phyloP scores from a whole-genome alignment of 768 basidiomycete genomes.

The Tulasnella sp. region DNA sequence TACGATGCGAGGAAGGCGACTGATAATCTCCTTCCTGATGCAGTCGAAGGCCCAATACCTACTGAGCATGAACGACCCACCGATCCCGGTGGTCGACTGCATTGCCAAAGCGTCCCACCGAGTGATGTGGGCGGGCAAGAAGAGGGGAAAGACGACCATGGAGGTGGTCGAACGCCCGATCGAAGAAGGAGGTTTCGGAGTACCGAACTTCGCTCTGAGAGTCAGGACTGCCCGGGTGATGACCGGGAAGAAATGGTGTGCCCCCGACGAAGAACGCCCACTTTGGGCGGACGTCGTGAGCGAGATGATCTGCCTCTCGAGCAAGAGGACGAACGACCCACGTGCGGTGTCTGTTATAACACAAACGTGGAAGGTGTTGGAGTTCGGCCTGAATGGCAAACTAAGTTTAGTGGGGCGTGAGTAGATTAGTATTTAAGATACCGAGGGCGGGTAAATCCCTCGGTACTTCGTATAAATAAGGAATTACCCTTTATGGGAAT shows the following conservation, averaged over 20 bases:
- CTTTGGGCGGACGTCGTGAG: conserved; percentile 9
- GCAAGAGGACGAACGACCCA: not conserved
- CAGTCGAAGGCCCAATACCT: conserved; percentile 21
- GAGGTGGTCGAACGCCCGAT: not conserved
- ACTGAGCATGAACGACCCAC: conserved; percentile 1
- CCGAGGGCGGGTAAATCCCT: too few species aligned
- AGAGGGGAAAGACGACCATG: not conserved
- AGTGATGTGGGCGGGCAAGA: conserved; percentile 19
- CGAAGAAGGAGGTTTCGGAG: not conserved
- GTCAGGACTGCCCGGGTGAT: not conserved
- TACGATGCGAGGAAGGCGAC: not conserved
- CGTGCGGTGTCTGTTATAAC: not conserved
- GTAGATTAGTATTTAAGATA: too few species aligned
- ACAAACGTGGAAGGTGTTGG: conserved; percentile 17
- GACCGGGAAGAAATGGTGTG: not conserved
- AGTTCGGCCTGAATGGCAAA: too few species aligned
- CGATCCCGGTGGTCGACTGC: not conserved
- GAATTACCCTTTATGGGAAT: too few species aligned
- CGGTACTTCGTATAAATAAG: too few species aligned
- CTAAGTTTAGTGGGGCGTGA: too few species aligned
- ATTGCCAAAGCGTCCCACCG: not conserved
- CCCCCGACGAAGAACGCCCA: not conserved
- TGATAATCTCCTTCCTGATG: not conserved
- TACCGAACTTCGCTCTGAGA: not conserved
- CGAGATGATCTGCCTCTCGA: not conserved